Conservation (phyloP, 2,329 filamentous ascomycete genomes). For the Penicillium corylophilum region DNA sequence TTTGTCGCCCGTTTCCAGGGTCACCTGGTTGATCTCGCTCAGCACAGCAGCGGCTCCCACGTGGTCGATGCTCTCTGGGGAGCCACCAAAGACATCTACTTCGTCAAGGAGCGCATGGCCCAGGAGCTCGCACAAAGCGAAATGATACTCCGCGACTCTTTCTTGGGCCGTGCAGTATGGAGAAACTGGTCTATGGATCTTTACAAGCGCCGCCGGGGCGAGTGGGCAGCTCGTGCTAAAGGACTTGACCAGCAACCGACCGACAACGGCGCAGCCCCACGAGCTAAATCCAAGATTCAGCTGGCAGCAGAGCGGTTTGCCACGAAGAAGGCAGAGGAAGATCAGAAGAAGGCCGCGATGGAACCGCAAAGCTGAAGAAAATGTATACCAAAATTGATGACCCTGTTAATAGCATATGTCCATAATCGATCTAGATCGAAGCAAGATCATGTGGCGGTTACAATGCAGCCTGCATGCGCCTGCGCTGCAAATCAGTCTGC, state of each 20-base stretch:
- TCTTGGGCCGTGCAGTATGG: slow-evolving; percentile 67
- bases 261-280: slow-evolving; percentile 24
- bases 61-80: slow-evolving; percentile 67
- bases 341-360: slow-evolving; percentile 8
- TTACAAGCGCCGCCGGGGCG: slow-evolving; percentile 61
- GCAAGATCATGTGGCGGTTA: neutral
- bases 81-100: slow-evolving; percentile 62
- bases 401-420: neutral
- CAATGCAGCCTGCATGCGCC: neutral
- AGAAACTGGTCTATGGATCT: slow-evolving; percentile 73
- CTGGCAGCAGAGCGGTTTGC: slow-evolving; percentile 59
- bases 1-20: slow-evolving; percentile 64
- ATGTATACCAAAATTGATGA: slow-evolving; percentile 9
- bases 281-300: slow-evolving; percentile 54
- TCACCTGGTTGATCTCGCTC: slow-evolving; percentile 59
- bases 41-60: slow-evolving; percentile 64
- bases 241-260: slow-evolving; percentile 40
- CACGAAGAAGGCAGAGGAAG: slow-evolving; percentile 35
- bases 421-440: neutral
- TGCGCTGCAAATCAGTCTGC: neutral
- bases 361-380: neutral
- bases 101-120: slow-evolving; percentile 67
- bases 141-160: slow-evolving; percentile 60
- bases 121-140: slow-evolving; percentile 62
- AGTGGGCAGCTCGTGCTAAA: slow-evolving; percentile 65